Percentiles rank a stretch among this genome's conserved stretches.
phyloP scores from a whole-genome alignment of 2,329 filamentous ascomycete species.

The Drechslera avenae region DNA sequence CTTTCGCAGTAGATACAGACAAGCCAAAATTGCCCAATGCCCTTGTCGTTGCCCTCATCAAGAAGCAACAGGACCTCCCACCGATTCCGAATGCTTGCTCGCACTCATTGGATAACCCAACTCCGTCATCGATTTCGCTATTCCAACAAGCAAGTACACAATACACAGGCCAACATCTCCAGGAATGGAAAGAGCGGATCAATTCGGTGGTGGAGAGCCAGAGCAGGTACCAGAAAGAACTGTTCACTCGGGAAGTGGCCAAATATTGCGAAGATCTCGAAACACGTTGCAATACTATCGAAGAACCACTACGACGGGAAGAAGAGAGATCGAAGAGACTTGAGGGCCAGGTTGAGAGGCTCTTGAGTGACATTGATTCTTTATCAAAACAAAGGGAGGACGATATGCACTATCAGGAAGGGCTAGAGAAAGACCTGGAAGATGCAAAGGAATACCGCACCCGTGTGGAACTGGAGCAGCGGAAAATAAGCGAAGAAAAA shows the following conservation, averaged over 20 bases:
- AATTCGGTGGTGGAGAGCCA: constrained; percentile 50
- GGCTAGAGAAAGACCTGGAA: constrained; percentile 46
- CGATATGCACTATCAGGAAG: constrained; percentile 38
- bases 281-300: constrained; percentile 59
- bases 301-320: constrained; percentile 59
- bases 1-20: constrained; percentile 23
- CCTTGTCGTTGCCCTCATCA: constrained; percentile 30
- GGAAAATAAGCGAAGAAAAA: constrained; percentile 45
- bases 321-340: constrained; percentile 44
- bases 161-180: constrained; percentile 33
- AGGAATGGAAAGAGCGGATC: constrained; percentile 58
- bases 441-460: constrained; percentile 43
- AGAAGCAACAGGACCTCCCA: constrained; percentile 34
- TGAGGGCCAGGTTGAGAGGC: constrained; percentile 35
- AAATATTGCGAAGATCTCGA: constrained; percentile 63
- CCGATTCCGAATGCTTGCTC: constrained; percentile 17
- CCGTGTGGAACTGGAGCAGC: constrained; percentile 32
- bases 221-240: constrained; percentile 51
- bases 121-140: constrained; percentile 28
- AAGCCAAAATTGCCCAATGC: constrained; percentile 22
- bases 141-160: constrained; percentile 51
- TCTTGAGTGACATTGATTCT: constrained; percentile 46
- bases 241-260: constrained; percentile 56
- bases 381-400: constrained; percentile 37
- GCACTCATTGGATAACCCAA: constrained; percentile 13